Evolutionary conservation across 1,139 yeast species (phyloP).

Genomic region (Taiozyma sp.): DNA sequence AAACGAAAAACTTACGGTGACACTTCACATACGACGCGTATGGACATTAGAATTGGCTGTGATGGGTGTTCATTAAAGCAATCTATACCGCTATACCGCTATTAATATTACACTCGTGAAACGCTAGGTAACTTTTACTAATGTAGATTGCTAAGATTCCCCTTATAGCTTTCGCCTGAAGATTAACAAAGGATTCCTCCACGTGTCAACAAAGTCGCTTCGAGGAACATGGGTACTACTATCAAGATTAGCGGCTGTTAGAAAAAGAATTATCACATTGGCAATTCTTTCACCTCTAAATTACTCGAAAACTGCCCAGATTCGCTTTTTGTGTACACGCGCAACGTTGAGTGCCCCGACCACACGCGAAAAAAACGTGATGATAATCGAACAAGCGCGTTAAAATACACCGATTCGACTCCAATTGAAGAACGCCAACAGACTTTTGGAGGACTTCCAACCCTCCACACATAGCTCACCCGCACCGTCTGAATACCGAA

Average conservation of each 20-base stretch:
- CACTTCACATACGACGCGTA: constrained; percentile 36
- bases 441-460: neutral
- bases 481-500: neutral
- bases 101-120: too few relatives aligned
- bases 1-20: constrained; percentile 23
- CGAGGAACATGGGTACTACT: too few relatives aligned
- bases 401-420: neutral
- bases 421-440: neutral
- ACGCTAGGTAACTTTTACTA: too few relatives aligned
- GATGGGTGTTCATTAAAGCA: constrained; percentile 32
- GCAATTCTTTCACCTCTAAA: neutral
- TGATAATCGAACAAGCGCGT: neutral
- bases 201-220: too few relatives aligned
- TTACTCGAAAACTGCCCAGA: too few relatives aligned
- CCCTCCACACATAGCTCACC: neutral
- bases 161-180: too few relatives aligned
- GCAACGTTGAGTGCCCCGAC: neutral
- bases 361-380: neutral
- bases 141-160: too few relatives aligned
- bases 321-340: too few relatives aligned
- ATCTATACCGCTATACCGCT: too few relatives aligned
- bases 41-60: constrained; percentile 39
- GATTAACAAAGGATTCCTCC: too few relatives aligned
- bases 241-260: too few relatives aligned
- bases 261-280: too few relatives aligned